Evolutionary conservation across 495 filamentous ascomycete species (phyloP), one percentile per base, ranked within the genome.

Genomic region (Xylaria cubensis): DNA sequence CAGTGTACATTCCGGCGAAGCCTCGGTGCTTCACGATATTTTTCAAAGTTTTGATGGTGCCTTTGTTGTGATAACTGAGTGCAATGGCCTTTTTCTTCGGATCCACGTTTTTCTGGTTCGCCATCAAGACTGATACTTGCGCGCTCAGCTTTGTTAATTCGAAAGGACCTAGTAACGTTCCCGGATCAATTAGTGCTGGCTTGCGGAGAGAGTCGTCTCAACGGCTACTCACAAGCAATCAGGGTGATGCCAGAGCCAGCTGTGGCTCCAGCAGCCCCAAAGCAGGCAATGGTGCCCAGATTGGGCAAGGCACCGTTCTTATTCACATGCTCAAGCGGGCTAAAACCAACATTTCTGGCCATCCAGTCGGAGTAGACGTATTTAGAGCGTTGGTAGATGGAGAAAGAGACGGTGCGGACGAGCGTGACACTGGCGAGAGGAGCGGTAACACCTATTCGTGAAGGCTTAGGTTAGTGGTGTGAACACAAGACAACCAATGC

Each of bases 131-230:
- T 0, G 94, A 95, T 13, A 96, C 84, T 79, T 98, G 95, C 17
- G 94, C 93, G 68, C 92, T 95, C 65, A 97, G 87, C 82, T 98
- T 98, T 36, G 95, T 96, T 73, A 98, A 85, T 82, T 98, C 95
- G 78, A 98, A 97, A 34, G 95, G 95, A 78, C 93, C 93, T 97
- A 73, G 44, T 41, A n/a, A 64, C 34, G n/a, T n/a, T 73, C 73
- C 32, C 34, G 50, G 46, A 64, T 48, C 70, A 53, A 56, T 73
- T 53, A 72, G 46, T 48, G 64, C 17, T 59, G 21, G 34, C n/a
- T 32, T 67, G 39, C 24, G 13, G 55, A 62, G 26, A 61, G 32
- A 1, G n/a, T 24, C 24, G 55, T 24, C 44, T 53, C 48, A 62
- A 53, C 41, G 67, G 42, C 29, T 72, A 80, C 93, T 86, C 82